These are phyloP conservation scores for Saccharomyces hybrid DNA, from an alignment of 1,139 yeast species.

Conservation along the genomic window DNA sequence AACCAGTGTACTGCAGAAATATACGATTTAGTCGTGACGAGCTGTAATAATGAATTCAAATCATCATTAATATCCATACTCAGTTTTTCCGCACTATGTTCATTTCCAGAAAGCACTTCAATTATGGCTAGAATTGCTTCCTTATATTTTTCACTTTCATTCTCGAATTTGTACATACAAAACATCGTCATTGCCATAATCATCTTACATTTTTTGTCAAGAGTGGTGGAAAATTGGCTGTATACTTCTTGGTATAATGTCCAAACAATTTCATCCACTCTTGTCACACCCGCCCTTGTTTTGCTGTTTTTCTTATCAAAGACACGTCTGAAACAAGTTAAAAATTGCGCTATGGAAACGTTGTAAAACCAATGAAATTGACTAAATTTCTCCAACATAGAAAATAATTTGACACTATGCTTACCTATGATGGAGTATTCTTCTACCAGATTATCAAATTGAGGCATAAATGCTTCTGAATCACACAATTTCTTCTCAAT, in stretches of 20 bases:
- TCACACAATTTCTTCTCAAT: constrained; percentile 49
- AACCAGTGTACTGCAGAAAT: constrained; percentile 5
- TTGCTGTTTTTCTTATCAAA: constrained; percentile 22
- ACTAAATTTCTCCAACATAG: constrained; percentile 39
- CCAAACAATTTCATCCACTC: constrained; percentile 28
- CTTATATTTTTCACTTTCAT: not conserved
- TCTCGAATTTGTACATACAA: not conserved
- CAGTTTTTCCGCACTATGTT: not conserved
- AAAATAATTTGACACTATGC: constrained; percentile 46
- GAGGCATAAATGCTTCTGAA: constrained; percentile 45
- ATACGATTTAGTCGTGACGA: not conserved
- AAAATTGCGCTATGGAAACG: constrained; percentile 46
- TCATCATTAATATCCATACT: not conserved
- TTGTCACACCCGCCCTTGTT: not conserved
- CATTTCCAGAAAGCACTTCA: not conserved
- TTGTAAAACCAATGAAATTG: constrained; percentile 46
- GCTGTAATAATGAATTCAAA: not conserved
- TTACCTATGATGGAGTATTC: constrained; percentile 48
- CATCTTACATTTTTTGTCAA: constrained; percentile 43
- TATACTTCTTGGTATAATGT: constrained; percentile 42
- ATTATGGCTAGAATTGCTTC: not conserved
- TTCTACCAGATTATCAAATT: constrained; percentile 43
- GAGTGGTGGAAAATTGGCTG: constrained; percentile 41
- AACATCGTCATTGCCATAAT: constrained; percentile 32
- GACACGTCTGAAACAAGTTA: constrained; percentile 36